A percentile compares a stretch with the other conserved stretches of the same genome.
Evolutionary conservation across 2,329 filamentous ascomycete genomes (phyloP).

Genomic region (Aplosporella prunicola): DNA sequence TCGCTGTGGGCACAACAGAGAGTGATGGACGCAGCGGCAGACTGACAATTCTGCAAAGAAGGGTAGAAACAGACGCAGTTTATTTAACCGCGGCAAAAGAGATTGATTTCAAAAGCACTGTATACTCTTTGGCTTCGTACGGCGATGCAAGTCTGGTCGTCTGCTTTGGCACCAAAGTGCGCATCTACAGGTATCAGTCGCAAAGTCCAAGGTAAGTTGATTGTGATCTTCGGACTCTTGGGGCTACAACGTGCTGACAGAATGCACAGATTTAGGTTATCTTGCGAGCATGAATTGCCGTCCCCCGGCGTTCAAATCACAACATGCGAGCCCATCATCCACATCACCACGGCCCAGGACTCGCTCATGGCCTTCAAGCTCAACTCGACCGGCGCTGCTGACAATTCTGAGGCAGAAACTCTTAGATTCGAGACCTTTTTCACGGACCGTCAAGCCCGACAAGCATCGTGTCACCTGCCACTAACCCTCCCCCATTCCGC

Average conservation of each 20-base stretch:
- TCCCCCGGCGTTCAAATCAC: constrained; percentile 44
- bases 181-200: constrained; percentile 21
- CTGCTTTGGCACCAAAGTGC: constrained; percentile 20
- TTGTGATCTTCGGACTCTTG: no score
- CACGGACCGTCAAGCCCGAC: constrained; percentile 22
- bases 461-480: constrained; percentile 20
- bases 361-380: constrained; percentile 43
- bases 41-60: no score
- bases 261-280: constrained; percentile 14
- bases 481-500: constrained; percentile 12
- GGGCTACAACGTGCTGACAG: not conserved
- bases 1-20: constrained; percentile 47
- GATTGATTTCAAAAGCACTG: constrained; percentile 21
- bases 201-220: constrained; percentile 12
- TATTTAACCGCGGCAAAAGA: constrained; percentile 39
- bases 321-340: constrained; percentile 37
- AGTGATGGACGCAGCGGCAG: constrained; percentile 34
- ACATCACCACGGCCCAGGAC: constrained; percentile 46
- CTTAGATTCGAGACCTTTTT: constrained; percentile 18
- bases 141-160: constrained; percentile 17
- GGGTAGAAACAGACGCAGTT: no score
- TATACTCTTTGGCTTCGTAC: constrained; percentile 24
- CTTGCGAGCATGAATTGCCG: constrained; percentile 32
- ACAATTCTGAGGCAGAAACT: no score
- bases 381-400: constrained; percentile 24